A percentile compares a stretch with the other conserved stretches of the same genome.
phyloP scores from a whole-genome alignment of 306 rosid genomes.

The Biancaea sappan region DNA sequence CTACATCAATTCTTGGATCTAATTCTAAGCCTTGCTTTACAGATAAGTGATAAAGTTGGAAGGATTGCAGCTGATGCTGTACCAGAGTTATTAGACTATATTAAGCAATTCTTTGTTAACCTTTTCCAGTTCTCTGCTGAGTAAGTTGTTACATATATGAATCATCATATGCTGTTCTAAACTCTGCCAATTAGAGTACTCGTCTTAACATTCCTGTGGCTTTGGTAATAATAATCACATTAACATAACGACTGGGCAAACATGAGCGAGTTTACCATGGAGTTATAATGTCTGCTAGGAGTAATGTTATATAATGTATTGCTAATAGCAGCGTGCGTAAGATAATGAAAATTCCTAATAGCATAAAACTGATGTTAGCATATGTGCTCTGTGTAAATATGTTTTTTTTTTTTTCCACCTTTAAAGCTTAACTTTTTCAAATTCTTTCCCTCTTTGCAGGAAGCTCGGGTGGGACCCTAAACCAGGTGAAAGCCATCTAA shows the following conservation, averaged over 20 bases:
- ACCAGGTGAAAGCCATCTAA: conserved; percentile 57
- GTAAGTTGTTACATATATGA: conserved; percentile 50
- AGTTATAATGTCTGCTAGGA: conserved; percentile 8
- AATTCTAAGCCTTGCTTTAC: conserved; percentile 39
- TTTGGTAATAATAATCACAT: too few relatives aligned
- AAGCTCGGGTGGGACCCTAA: conserved; percentile 96
- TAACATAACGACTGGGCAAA: conserved; percentile 2
- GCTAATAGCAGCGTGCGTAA: background rate
- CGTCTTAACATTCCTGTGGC: conserved; percentile 16
- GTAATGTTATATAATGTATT: background rate
- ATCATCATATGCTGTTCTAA: conserved; percentile 4
- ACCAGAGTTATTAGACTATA: conserved; percentile 57
- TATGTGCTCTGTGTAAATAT: conserved; percentile 26
- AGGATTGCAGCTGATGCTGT: conserved; percentile 79
- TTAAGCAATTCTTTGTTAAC: conserved; percentile 61
- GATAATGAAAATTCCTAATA: conserved; percentile 5
- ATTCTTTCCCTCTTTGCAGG: conserved; percentile 46
- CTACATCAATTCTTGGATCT: conserved; percentile 32
- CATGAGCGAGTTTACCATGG: background rate
- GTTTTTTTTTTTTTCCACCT: conserved; percentile 42
- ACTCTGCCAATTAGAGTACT: conserved; percentile 13
- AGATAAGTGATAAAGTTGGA: conserved; percentile 63
- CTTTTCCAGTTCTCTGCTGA: conserved; percentile 77
- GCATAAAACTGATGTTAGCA: conserved; percentile 35
- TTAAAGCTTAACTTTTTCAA: conserved; percentile 39